phyloP scores from a whole-genome alignment of 768 basidiomycete species.

The Mycena albidolilacea region DNA sequence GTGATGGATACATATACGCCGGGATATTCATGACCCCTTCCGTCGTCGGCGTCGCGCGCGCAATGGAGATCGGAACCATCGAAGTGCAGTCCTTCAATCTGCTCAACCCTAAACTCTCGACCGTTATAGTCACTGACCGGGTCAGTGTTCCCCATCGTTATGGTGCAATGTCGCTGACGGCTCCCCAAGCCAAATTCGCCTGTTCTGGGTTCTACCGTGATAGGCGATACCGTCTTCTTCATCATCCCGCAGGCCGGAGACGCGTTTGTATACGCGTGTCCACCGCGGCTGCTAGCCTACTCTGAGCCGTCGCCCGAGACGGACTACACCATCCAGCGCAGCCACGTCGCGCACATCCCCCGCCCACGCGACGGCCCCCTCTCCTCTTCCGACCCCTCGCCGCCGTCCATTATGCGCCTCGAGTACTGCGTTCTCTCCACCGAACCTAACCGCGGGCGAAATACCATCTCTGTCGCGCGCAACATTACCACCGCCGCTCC shows the following conservation, averaged over 20 bases:
- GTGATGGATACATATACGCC: background rate
- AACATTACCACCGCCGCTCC: background rate
- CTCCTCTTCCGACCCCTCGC: background rate
- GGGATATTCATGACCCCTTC: constrained; percentile 18
- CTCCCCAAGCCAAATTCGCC: constrained; percentile 1
- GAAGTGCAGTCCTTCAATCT: constrained; percentile 32
- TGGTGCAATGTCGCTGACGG: background rate
- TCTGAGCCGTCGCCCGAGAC: background rate
- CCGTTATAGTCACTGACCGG: constrained; percentile 19
- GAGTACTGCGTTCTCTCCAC: constrained; percentile 32
- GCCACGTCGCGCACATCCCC: constrained; percentile 38
- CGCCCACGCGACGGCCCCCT: background rate
- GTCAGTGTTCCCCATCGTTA: background rate
- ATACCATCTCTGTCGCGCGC: constrained; percentile 24
- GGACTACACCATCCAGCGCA: constrained; percentile 34
- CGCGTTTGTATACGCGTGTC: constrained; percentile 36
- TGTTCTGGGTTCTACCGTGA: constrained; percentile 25
- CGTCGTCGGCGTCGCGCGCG: constrained; percentile 26
- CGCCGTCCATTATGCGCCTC: background rate
- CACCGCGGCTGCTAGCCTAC: constrained; percentile 29
- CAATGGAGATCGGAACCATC: background rate
- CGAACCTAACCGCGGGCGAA: constrained; percentile 31
- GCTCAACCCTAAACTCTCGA: background rate
- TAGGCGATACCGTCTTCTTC: constrained; percentile 27
- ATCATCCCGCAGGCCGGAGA: background rate